Evolutionary conservation across 108 stramenopile species (phyloP).

Genomic region (Pseudonitzschia delicatissima): DNA sequence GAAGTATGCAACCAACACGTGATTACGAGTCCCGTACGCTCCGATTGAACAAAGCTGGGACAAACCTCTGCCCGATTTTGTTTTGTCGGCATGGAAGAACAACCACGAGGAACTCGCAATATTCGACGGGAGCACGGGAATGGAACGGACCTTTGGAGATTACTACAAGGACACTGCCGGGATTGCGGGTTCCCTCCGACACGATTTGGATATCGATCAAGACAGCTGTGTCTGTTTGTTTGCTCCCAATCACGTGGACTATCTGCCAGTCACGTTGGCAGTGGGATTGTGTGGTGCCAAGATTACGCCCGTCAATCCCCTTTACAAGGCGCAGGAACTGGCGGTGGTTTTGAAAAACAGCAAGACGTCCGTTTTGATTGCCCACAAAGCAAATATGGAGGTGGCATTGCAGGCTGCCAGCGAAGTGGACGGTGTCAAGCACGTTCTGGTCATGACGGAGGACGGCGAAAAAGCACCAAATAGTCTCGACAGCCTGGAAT

Average conservation of each 20-base stretch:
- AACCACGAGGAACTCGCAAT: conserved; percentile 61
- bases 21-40: conserved; percentile 55
- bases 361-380: conserved; percentile 59
- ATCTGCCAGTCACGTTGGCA: conserved; percentile 69
- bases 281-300: conserved; percentile 75
- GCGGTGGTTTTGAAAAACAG: conserved; percentile 56
- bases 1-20: conserved; percentile 29
- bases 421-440: conserved; percentile 41
- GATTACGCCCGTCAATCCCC: conserved; percentile 84
- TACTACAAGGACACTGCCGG: conserved; percentile 46
- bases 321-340: conserved; percentile 69
- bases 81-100: conserved; percentile 49
- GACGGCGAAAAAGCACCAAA: conserved; percentile 42
- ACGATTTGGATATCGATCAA: conserved; percentile 52
- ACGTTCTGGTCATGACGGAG: conserved; percentile 73
- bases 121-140: conserved; percentile 67
- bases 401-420: conserved; percentile 66
- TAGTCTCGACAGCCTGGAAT: conserved; percentile 55
- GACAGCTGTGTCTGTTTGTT: conserved; percentile 67
- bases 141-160: conserved; percentile 66
- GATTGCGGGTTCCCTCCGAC: conserved; percentile 49
- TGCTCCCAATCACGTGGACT: conserved; percentile 89
- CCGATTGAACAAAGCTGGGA: conserved; percentile 40
- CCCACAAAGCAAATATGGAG: conserved; percentile 58
- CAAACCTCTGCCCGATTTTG: conserved; percentile 56